Evolutionary conservation across 139 green algal genomes (phyloP).

Genomic region (Chlamydomonas incerta): DNA sequence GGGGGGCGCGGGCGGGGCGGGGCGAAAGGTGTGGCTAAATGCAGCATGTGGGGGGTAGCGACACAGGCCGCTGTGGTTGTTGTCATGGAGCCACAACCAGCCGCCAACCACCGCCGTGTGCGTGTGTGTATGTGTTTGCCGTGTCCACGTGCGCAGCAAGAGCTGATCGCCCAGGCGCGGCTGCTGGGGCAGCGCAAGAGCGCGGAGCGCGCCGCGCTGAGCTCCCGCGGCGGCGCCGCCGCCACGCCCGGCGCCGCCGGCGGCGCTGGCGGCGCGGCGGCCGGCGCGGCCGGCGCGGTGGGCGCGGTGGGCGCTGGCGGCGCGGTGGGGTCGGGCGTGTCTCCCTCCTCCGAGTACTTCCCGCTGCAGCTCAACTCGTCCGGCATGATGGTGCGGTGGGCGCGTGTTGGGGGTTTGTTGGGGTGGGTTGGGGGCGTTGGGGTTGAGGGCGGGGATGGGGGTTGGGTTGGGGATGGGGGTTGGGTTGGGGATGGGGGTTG

Average conservation of each 20-base stretch:
- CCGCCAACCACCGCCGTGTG: too few species aligned
- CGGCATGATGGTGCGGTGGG: conserved; percentile 61
- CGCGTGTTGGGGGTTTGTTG: background rate
- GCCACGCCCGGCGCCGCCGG: background rate
- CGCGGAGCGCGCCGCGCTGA: background rate
- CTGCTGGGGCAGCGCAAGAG: conserved; percentile 14
- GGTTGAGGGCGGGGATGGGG: too few species aligned
- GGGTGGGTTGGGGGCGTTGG: too few species aligned
- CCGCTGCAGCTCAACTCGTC: conserved; percentile 55
- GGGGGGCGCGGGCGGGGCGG: background rate
- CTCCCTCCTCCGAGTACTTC: conserved; percentile 40
- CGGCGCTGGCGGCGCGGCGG: background rate
- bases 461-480: too few species aligned
- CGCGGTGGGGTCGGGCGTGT: background rate
- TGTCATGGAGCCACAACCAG: too few species aligned
- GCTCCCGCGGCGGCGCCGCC: background rate
- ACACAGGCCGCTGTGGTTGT: too few species aligned
- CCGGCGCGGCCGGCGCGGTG: background rate
- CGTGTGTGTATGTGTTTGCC: too few species aligned
- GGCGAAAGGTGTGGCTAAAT: too few species aligned
- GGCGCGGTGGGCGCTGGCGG: background rate
- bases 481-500: too few species aligned
- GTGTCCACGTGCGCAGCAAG: conserved; percentile 40
- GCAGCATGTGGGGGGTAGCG: too few species aligned
- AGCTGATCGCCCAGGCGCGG: conserved; percentile 31